Evolutionary conservation across 2,329 filamentous ascomycete genomes (phyloP).

Genomic region (Calonectria pseudoturangicola): DNA sequence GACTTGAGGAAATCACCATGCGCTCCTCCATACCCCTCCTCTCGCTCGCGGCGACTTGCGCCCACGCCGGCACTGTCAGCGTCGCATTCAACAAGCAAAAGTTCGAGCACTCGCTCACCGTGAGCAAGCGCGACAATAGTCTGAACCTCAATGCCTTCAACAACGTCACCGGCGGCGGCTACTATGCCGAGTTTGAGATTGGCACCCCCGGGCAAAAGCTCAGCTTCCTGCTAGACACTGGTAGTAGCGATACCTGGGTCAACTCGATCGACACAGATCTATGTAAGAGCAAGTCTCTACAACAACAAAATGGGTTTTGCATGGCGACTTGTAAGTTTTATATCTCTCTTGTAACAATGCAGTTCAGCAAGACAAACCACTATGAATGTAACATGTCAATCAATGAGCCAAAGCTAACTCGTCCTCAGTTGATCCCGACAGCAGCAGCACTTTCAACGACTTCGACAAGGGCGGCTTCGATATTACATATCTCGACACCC

Average conservation of each 20-base stretch:
- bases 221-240: constrained; percentile 76
- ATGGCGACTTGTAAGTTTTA: constrained; percentile 61
- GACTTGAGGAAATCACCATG: background rate
- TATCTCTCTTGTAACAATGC: background rate
- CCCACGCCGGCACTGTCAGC: constrained; percentile 52
- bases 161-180: constrained; percentile 72
- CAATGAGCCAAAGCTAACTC: background rate
- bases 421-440: constrained; percentile 60
- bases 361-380: too few species aligned
- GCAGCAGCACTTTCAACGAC: constrained; percentile 69
- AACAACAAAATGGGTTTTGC: constrained; percentile 59
- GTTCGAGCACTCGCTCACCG: constrained; percentile 38
- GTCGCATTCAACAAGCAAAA: constrained; percentile 47
- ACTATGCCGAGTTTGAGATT: constrained; percentile 74
- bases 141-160: constrained; percentile 66
- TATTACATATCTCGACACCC: constrained; percentile 77
- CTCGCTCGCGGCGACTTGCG: constrained; percentile 46
- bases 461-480: constrained; percentile 68
- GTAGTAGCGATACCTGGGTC: constrained; percentile 78
- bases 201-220: constrained; percentile 75
- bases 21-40: constrained; percentile 43
- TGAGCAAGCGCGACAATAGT: constrained; percentile 54
- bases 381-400: too few species aligned
- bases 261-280: constrained; percentile 74
- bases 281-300: constrained; percentile 68